Conservation (phyloP, 352 stramenopile species). For the Phytophthora agathidicida region DNA sequence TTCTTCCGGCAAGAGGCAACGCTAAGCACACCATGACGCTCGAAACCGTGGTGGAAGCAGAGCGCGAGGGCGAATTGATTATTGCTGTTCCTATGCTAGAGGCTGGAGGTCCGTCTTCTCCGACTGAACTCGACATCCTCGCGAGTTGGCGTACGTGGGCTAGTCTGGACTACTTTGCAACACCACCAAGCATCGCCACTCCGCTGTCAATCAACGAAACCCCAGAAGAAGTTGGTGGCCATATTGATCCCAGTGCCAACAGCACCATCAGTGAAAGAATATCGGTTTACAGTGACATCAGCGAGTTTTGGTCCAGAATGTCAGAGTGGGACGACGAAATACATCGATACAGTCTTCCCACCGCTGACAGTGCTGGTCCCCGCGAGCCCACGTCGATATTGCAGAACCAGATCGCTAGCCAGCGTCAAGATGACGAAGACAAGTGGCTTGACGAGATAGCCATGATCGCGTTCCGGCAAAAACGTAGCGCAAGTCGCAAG, state of each 20-base stretch:
- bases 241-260: not conserved
- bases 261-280: conserved; percentile 2
- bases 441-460: conserved; percentile 31
- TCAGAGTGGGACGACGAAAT: conserved; percentile 24
- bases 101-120: conserved; percentile 17
- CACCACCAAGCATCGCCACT: conserved; percentile 4
- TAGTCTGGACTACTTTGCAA: conserved; percentile 32
- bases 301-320: conserved; percentile 31
- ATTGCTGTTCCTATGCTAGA: conserved; percentile 33
- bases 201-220: not conserved
- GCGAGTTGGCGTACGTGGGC: conserved; percentile 38
- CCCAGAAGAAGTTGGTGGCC: not conserved
- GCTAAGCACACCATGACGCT: conserved; percentile 3
- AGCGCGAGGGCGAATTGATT: not conserved
- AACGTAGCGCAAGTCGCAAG: conserved; percentile 9
- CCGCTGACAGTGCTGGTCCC: not conserved
- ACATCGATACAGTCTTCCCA: not conserved
- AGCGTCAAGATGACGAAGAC: conserved; percentile 22
- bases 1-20: conserved; percentile 10
- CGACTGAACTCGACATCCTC: conserved; percentile 31
- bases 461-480: conserved; percentile 21
- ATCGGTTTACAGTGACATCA: conserved; percentile 32
- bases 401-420: not conserved
- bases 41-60: conserved; percentile 3
- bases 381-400: not conserved